Percentiles rank a stretch among this genome's conserved stretches.
These are phyloP conservation scores for Pseudogymnoascus sp. DNA, from an alignment of 2,329 filamentous ascomycete genomes.

Conservation along the genomic window DNA sequence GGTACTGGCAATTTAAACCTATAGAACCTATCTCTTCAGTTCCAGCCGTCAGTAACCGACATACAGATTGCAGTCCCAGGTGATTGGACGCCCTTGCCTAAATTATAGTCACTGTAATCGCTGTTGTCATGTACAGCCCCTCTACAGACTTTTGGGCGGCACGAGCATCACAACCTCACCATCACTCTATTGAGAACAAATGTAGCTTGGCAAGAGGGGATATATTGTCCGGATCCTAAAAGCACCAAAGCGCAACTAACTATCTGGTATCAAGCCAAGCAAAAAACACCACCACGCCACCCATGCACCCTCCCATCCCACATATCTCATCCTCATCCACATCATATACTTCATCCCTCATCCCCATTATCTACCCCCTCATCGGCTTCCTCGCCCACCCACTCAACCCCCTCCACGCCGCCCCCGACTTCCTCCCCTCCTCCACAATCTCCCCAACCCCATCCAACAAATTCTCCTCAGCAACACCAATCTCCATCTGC, in stretches of 20 bases:
- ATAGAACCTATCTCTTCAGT: too few relatives aligned
- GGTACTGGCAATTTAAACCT: too few relatives aligned
- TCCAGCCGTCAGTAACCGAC: too few relatives aligned
- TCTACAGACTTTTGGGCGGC: background rate
- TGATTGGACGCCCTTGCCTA: too few relatives aligned
- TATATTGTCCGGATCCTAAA: background rate
- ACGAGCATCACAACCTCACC: background rate
- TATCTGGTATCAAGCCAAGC: background rate
- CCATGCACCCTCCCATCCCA: background rate
- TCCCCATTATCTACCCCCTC: background rate
- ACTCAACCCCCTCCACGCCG: slow-evolving; percentile 54
- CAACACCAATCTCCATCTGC: slow-evolving; percentile 76
- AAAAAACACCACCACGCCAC: background rate
- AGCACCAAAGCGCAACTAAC: background rate
- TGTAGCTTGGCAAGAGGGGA: background rate
- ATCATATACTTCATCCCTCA: slow-evolving; percentile 1
- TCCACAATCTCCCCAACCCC: slow-evolving; percentile 55
- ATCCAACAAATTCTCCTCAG: slow-evolving; percentile 53
- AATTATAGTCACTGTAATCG: too few relatives aligned
- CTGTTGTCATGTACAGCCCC: too few relatives aligned
- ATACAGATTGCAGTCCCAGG: too few relatives aligned
- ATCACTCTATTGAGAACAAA: background rate
- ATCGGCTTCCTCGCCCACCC: slow-evolving; percentile 58
- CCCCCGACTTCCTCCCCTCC: slow-evolving; percentile 52
- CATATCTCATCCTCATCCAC: background rate